phyloP scores from a whole-genome alignment of 306 rosid species.

The Ochetophila trinervis region DNA sequence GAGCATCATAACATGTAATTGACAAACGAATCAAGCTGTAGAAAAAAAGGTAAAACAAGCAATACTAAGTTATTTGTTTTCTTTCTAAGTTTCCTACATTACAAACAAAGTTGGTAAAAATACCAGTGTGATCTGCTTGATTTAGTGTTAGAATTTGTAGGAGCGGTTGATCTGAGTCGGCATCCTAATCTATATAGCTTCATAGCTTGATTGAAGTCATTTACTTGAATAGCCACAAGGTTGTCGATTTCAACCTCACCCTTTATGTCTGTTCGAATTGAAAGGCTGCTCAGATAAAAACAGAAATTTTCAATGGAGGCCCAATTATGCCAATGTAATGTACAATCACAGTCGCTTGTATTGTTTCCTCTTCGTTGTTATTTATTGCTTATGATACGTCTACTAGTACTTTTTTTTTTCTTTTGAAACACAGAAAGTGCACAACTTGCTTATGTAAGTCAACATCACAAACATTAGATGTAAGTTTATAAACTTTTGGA shows the following conservation, averaged over 20 bases:
- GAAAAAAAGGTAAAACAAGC: neutral
- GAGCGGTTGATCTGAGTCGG: constrained; percentile 37
- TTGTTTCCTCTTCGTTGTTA: no score
- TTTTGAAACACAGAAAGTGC: no score
- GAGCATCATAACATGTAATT: constrained; percentile 31
- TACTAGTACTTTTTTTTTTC: no score
- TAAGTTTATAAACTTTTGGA: no score
- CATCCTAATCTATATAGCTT: constrained; percentile 35
- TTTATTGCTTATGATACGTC: no score
- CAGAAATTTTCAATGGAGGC: neutral
- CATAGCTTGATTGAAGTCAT: constrained; percentile 32
- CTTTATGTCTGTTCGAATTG: constrained; percentile 32
- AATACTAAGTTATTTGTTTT: neutral
- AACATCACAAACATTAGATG: no score
- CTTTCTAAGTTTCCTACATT: neutral
- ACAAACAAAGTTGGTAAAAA: constrained; percentile 1
- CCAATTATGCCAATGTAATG: no score
- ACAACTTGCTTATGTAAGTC: no score
- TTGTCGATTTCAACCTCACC: constrained; percentile 36
- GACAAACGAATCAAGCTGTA: constrained; percentile 41
- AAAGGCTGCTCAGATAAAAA: constrained; percentile 26
- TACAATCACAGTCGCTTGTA: no score
- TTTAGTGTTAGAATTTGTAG: constrained; percentile 32
- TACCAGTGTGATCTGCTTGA: constrained; percentile 49
- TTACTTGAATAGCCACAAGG: constrained; percentile 38